Evolutionary conservation across 306 rosid genomes (phyloP), one percentile per base, ranked within the genome.

Genomic region (Lathyrus tuberosus): DNA sequence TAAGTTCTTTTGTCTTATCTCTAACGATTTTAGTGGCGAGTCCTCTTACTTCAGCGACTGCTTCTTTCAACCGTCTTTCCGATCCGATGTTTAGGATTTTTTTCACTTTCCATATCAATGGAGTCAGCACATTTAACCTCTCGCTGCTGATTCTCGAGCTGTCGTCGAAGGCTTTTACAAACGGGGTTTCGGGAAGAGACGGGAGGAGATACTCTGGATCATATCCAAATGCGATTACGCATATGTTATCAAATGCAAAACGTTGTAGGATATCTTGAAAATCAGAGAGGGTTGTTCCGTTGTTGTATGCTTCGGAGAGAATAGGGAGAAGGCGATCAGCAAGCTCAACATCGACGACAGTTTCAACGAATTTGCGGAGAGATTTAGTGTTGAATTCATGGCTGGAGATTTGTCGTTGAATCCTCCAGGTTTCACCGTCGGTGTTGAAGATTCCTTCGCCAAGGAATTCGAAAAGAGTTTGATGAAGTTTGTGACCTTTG

Each of bases 391-490:
- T 86, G 68, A 83, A 86, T 10, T 83, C 84, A 6, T 79, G 84
- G 46, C 91, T 83, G 0, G 84, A 72, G 17, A 88, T 79, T 57
- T 88, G 85, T 4, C 97, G 62, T 31, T 91, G 91, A 63, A 83
- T 67, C 79, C 86, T 88, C 92, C 96, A 88, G 5, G 0, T 33
- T 0, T 78, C 26, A 5, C 87, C 89, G 48, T 88, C 84, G 8
- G 77, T 62, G 68, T 61, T 80, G 82, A 91, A 88, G 77, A 88
- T 88, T 0, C 92, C 95, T 15, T 65, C 42, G 17, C 96, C 94
- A 49, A 91, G 91, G 60, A 91, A 83, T 28, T 28, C 31, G 3
- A 28, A 28, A 4, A 28, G 31, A 28, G 4, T 3, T 28, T 3
- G 31, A 4, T 28, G 31, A 28, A 28, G 4, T 28, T 28, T 2